These are phyloP conservation scores for Agaricus sinodeliciosus DNA, from an alignment of 768 basidiomycete genomes.

Conservation along the genomic window DNA sequence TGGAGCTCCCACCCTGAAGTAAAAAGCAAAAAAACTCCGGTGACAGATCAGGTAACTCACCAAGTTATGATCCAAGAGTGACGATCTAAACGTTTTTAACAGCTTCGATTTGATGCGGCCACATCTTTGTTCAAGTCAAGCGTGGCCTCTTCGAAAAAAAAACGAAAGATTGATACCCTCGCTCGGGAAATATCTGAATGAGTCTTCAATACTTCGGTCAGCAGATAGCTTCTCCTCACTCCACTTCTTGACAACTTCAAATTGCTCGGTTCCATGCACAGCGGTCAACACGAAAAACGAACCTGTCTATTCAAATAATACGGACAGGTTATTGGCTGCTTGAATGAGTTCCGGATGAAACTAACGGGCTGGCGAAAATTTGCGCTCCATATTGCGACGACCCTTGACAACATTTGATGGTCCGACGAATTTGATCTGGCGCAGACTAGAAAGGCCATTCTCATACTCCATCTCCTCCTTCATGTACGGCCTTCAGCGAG, in stretches of 20 bases:
- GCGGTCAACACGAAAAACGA: too few relatives aligned
- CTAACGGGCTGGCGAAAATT: background rate
- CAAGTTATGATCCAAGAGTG: slow-evolving; percentile 1
- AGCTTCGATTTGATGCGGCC: slow-evolving; percentile 6
- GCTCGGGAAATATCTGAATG: too few relatives aligned
- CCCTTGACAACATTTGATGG: background rate
- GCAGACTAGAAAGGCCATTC: background rate
- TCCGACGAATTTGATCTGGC: too few relatives aligned
- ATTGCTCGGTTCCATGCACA: too few relatives aligned
- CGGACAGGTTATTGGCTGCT: too few relatives aligned
- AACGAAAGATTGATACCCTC: background rate
- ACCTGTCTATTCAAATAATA: too few relatives aligned
- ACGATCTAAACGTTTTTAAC: background rate
- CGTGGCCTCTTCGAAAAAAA: background rate
- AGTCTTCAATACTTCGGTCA: too few relatives aligned
- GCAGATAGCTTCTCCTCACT: too few relatives aligned
- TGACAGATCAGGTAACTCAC: slow-evolving; percentile 1
- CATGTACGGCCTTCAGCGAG: too few relatives aligned
- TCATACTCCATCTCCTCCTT: too few relatives aligned
- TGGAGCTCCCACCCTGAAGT: slow-evolving; percentile 9
- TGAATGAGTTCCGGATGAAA: too few relatives aligned
- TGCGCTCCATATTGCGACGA: background rate
- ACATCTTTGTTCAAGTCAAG: background rate
- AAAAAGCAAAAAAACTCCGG: background rate
- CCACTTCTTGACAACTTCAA: too few relatives aligned